Conservation (phyloP, 2,329 filamentous ascomycete genomes). For the Arthroderma sp. region DNA sequence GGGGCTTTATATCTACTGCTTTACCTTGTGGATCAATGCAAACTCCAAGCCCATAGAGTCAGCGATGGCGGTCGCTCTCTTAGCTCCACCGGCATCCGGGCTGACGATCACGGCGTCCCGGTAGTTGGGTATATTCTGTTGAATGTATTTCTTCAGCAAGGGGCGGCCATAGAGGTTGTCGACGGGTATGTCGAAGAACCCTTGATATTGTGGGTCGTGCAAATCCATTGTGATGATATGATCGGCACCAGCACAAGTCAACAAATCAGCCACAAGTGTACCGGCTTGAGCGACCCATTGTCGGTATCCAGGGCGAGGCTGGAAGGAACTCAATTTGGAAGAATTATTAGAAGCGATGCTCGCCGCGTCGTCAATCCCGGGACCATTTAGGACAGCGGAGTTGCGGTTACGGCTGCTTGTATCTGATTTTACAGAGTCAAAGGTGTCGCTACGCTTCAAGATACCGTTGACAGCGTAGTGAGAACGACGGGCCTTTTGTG, state of each 20-base stretch:
- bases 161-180: constrained; percentile 76
- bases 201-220: constrained; percentile 92
- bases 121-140: constrained; percentile 71
- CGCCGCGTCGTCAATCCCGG: constrained; percentile 52
- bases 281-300: constrained; percentile 98
- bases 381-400: constrained; percentile 30
- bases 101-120: constrained; percentile 84
- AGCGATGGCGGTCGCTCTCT: constrained; percentile 88
- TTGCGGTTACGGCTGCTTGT: constrained; percentile 12
- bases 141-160: constrained; percentile 50
- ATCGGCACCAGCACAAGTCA: constrained; percentile 91
- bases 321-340: constrained; percentile 48
- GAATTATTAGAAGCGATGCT: constrained; percentile 37
- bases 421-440: constrained; percentile 25
- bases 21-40: constrained; percentile 93
- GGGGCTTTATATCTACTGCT: constrained; percentile 11
- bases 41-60: constrained; percentile 90
- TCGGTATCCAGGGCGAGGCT: constrained; percentile 85
- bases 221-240: constrained; percentile 98
- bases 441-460: constrained; percentile 24
- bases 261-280: constrained; percentile 81
- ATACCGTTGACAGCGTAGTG: constrained; percentile 25
- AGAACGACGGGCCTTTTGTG: constrained; percentile 28
- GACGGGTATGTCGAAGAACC: constrained; percentile 96
- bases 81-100: constrained; percentile 90